These are phyloP conservation scores for Aspergillus caelatus DNA, from an alignment of 2,329 filamentous ascomycete species.

Conservation along the genomic window DNA sequence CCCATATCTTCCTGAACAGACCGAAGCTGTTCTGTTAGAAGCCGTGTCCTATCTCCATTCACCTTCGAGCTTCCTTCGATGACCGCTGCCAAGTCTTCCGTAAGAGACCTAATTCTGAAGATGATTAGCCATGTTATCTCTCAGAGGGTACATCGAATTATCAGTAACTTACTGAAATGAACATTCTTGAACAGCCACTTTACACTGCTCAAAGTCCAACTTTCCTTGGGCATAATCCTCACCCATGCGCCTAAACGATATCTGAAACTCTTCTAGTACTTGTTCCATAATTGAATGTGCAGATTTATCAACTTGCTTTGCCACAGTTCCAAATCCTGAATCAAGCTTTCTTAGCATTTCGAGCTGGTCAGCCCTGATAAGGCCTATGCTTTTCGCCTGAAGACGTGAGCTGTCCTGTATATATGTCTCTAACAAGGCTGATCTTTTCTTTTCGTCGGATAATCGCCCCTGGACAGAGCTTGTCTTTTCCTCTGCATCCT, in stretches of 20 bases:
- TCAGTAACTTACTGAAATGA: slow-evolving; percentile 27
- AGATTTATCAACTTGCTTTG: slow-evolving; percentile 11
- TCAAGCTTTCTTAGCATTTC: slow-evolving; percentile 24
- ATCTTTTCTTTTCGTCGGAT: slow-evolving; percentile 33
- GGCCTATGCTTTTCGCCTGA: slow-evolving; percentile 24
- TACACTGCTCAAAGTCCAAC: slow-evolving; percentile 22
- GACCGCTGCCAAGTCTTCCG: slow-evolving; percentile 18
- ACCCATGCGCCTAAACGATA: slow-evolving; percentile 18
- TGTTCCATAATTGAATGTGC: slow-evolving; percentile 19
- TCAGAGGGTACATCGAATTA: background rate
- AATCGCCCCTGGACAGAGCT: slow-evolving; percentile 24
- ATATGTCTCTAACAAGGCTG: slow-evolving; percentile 33
- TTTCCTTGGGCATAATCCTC: slow-evolving; percentile 20
- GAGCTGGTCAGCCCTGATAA: slow-evolving; percentile 29
- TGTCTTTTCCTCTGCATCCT: slow-evolving; percentile 25
- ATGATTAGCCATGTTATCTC: slow-evolving; percentile 3
- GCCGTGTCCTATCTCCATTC: slow-evolving; percentile 16
- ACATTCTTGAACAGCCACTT: slow-evolving; percentile 18
- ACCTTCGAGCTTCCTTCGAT: slow-evolving; percentile 19
- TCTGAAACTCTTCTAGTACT: slow-evolving; percentile 19
- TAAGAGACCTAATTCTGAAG: slow-evolving; percentile 27
- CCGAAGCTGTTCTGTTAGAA: slow-evolving; percentile 27
- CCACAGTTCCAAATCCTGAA: slow-evolving; percentile 19
- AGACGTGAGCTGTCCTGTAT: slow-evolving; percentile 30
- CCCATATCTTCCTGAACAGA: slow-evolving; percentile 22